A percentile compares a stretch with the other conserved stretches of the same genome.
Conservation (phyloP, 345 rosid genomes). For the Lepidium didymum region DNA sequence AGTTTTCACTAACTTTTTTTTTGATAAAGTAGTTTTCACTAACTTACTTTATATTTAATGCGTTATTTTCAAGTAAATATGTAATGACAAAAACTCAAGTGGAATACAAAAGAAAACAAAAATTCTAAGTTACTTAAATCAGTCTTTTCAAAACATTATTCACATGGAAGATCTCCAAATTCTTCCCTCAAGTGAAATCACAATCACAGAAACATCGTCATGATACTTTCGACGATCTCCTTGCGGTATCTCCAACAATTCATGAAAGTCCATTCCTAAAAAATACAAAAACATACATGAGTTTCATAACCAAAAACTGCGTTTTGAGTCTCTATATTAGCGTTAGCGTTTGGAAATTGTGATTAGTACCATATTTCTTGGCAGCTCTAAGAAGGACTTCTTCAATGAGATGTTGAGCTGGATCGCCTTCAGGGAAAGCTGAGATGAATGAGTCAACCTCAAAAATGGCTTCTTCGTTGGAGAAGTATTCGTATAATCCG, state of each 20-base stretch:
- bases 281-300: not conserved
- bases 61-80: not conserved
- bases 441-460: conserved; percentile 70
- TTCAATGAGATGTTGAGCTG: conserved; percentile 88
- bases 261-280: conserved; percentile 85
- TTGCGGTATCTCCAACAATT: conserved; percentile 79
- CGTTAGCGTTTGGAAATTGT: not conserved
- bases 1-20: too few relatives aligned
- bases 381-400: conserved; percentile 85
- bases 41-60: not conserved
- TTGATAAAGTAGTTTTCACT: too few relatives aligned
- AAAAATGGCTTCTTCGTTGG: conserved; percentile 71
- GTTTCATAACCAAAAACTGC: not conserved
- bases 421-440: conserved; percentile 87
- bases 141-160: conserved; percentile 5
- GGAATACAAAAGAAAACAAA: not conserved
- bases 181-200: conserved; percentile 85
- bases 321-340: not conserved
- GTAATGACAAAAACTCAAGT: not conserved
- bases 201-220: conserved; percentile 81
- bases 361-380: conserved; percentile 59
- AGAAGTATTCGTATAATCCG: conserved; percentile 81
- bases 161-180: conserved; percentile 87
- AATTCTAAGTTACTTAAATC: not conserved
- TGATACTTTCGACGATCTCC: conserved; percentile 88